Conservation (phyloP, 1,139 yeast species). For the Zhuliangozyma blackwelliae region DNA sequence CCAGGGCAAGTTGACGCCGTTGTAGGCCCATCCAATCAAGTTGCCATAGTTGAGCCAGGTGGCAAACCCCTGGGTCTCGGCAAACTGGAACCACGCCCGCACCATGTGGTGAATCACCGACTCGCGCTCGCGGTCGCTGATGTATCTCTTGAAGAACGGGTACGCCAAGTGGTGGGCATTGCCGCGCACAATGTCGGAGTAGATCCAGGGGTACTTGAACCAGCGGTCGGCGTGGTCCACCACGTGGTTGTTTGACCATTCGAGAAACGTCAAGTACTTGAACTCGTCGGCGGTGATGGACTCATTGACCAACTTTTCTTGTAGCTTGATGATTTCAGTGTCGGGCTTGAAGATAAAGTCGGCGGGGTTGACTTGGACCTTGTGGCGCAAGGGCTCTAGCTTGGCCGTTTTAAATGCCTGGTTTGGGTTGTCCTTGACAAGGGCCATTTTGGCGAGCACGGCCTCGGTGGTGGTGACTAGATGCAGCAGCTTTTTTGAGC, state of each 20-base stretch:
- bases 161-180: conserved; percentile 45
- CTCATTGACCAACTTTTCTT: conserved; percentile 15
- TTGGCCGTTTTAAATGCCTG: conserved; percentile 7
- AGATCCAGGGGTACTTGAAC: conserved; percentile 46
- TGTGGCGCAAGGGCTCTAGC: conserved; percentile 11
- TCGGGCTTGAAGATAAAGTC: conserved; percentile 35
- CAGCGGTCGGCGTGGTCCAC: conserved; percentile 31
- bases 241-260: conserved; percentile 21
- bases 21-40: conserved; percentile 64
- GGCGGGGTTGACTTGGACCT: conserved; percentile 16
- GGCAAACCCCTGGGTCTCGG: conserved; percentile 47
- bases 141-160: conserved; percentile 42
- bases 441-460: conserved; percentile 10
- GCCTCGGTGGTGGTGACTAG: conserved; percentile 5
- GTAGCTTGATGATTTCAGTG: conserved; percentile 23
- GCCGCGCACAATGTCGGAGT: conserved; percentile 36
- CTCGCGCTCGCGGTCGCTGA: conserved; percentile 39
- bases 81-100: conserved; percentile 56
- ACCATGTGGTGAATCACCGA: conserved; percentile 45
- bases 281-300: conserved; percentile 16
- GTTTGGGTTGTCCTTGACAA: not conserved
- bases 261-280: conserved; percentile 26
- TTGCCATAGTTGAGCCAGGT: conserved; percentile 71
- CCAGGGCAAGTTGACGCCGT: conserved; percentile 69
- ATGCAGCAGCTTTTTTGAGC: conserved; percentile 4